Conservation (phyloP, 306 rosid species). For the Prunus fruticosa region DNA sequence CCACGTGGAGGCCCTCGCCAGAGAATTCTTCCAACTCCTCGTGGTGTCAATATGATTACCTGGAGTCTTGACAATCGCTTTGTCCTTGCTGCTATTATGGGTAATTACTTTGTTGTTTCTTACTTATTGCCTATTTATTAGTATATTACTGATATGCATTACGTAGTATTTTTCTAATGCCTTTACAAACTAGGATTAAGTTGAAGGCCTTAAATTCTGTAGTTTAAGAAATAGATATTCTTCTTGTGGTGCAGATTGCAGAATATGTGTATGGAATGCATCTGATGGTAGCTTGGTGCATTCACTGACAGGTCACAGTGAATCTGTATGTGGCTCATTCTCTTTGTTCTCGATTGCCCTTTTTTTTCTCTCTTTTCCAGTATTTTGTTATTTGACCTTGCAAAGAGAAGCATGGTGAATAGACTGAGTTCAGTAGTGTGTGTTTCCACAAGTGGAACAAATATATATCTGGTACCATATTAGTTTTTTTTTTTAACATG, state of each 20-base stretch:
- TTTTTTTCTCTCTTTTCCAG: background rate
- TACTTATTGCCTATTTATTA: background rate
- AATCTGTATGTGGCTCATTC: constrained; percentile 67
- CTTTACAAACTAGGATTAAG: background rate
- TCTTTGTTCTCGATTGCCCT: constrained; percentile 14
- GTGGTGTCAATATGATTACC: constrained; percentile 97
- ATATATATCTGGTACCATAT: background rate
- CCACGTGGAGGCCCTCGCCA: constrained; percentile 95
- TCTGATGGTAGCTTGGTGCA: constrained; percentile 97
- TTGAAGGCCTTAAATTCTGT: constrained; percentile 7
- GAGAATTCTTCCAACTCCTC: constrained; percentile 96
- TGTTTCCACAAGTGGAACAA: background rate
- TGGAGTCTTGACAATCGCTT: constrained; percentile 99
- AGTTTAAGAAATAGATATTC: constrained; percentile 24
- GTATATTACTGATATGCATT: background rate
- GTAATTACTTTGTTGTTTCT: constrained; percentile 35
- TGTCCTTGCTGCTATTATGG: constrained; percentile 99
- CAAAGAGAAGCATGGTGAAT: background rate
- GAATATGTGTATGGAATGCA: constrained; percentile 99
- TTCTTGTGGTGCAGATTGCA: constrained; percentile 68
- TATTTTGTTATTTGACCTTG: background rate
- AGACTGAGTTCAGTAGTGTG: background rate
- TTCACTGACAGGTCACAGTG: constrained; percentile 93
- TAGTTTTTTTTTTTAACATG: background rate
- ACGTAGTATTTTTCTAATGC: background rate